These are phyloP conservation scores for Arthrobotrys pseudoclavata DNA, from an alignment of 2,329 filamentous ascomycete genomes.

Conservation along the genomic window DNA sequence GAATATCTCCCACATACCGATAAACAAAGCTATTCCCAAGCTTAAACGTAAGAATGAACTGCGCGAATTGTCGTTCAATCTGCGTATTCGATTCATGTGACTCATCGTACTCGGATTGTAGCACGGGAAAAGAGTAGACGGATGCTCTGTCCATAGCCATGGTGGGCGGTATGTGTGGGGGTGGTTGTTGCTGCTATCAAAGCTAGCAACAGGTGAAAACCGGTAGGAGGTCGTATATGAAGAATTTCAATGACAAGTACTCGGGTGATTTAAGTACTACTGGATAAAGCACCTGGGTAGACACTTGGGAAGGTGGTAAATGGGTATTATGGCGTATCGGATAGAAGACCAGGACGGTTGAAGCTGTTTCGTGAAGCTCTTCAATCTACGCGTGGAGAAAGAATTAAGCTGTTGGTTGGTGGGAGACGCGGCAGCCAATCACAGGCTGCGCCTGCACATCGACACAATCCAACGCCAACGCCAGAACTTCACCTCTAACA, in stretches of 20 bases:
- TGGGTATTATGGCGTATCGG: constrained; percentile 1
- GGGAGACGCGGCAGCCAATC: constrained; percentile 53
- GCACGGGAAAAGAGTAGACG: constrained; percentile 82
- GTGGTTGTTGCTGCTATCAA: background rate
- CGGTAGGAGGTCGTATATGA: background rate
- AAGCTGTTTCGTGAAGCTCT: constrained; percentile 12
- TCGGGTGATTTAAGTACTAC: background rate
- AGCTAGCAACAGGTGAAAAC: constrained; percentile 1
- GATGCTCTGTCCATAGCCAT: constrained; percentile 84
- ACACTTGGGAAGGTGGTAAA: background rate
- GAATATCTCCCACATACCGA: constrained; percentile 71
- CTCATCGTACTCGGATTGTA: constrained; percentile 76
- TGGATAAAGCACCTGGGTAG: background rate
- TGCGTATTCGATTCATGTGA: constrained; percentile 78
- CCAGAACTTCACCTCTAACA: background rate
- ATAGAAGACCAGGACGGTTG: constrained; percentile 7
- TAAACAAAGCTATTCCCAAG: constrained; percentile 96
- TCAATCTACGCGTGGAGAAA: constrained; percentile 50
- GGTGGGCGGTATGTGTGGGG: constrained; percentile 13
- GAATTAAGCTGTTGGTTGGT: constrained; percentile 28
- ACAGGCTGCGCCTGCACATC: constrained; percentile 18
- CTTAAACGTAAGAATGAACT: constrained; percentile 93
- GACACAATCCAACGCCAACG: constrained; percentile 27
- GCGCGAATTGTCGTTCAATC: constrained; percentile 83
- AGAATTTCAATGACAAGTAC: background rate